phyloP scores from a whole-genome alignment of 345 rosid species.

The Salix purpurea region DNA sequence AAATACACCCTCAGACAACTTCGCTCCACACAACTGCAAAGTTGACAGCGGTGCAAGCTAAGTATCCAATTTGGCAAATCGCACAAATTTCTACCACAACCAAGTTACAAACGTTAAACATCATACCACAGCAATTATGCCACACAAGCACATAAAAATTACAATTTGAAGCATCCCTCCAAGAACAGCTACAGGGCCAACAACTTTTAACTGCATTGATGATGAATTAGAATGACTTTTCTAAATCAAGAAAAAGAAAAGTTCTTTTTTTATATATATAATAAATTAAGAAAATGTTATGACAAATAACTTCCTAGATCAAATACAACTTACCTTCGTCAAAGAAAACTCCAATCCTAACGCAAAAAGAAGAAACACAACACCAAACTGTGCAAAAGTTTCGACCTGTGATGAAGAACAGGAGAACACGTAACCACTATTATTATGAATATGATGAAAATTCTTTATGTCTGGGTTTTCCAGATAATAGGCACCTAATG shows the following conservation, averaged over 20 bases:
- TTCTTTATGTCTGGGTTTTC: background rate
- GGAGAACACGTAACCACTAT: slow-evolving; percentile 9
- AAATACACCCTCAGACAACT: slow-evolving; percentile 91
- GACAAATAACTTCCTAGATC: slow-evolving; percentile 1
- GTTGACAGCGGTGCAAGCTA: slow-evolving; percentile 18
- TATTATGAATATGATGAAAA: background rate
- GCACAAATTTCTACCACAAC: slow-evolving; percentile 2
- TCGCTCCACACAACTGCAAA: slow-evolving; percentile 90
- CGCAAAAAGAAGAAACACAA: slow-evolving; percentile 97
- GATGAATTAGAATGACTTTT: slow-evolving; percentile 22
- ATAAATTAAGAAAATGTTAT: background rate
- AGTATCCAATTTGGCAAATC: slow-evolving; percentile 15
- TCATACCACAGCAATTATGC: slow-evolving; percentile 68
- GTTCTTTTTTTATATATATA: background rate
- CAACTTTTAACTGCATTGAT: slow-evolving; percentile 78
- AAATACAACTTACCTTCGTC: slow-evolving; percentile 61
- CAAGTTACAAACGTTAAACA: slow-evolving; percentile 7
- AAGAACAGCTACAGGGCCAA: slow-evolving; percentile 90
- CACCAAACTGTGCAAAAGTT: slow-evolving; percentile 97
- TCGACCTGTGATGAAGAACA: slow-evolving; percentile 55
- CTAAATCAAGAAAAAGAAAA: background rate
- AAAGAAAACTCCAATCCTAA: slow-evolving; percentile 95
- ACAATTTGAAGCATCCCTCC: slow-evolving; percentile 91
- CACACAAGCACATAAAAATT: slow-evolving; percentile 73
- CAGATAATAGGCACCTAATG: background rate